Evolutionary conservation across 805 yeast species (phyloP).

Genomic region (Myxozyma geophila): DNA sequence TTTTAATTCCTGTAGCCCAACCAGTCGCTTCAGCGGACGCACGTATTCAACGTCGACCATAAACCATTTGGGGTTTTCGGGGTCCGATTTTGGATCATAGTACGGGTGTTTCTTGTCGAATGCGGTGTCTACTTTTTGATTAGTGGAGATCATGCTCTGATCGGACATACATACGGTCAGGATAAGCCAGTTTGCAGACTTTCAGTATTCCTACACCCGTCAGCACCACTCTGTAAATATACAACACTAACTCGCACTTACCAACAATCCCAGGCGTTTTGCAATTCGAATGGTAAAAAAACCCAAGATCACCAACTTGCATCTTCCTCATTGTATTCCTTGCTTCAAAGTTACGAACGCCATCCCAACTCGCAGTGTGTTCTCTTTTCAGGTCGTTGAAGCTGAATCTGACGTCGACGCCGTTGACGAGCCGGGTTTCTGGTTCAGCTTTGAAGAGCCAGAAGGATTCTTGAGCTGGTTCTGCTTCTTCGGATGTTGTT

Average conservation of each 20-base stretch:
- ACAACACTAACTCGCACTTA: not conserved
- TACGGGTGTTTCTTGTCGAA: conserved; percentile 52
- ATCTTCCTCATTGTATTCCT: conserved; percentile 56
- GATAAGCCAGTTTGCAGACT: conserved; percentile 43
- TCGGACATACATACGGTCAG: conserved; percentile 39
- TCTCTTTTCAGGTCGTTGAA: conserved; percentile 48
- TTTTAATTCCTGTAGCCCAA: conserved; percentile 51
- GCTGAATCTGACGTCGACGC: conserved; percentile 56
- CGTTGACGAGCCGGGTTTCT: conserved; percentile 53
- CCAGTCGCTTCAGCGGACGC: conserved; percentile 51
- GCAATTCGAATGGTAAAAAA: conserved; percentile 63
- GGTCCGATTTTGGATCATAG: conserved; percentile 54
- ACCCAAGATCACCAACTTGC: conserved; percentile 53
- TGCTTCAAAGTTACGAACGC: conserved; percentile 64
- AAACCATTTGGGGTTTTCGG: conserved; percentile 58
- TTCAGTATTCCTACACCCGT: conserved; percentile 46
- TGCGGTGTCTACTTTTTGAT: conserved; percentile 39
- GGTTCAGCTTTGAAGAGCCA: conserved; percentile 68
- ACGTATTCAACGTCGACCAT: conserved; percentile 56
- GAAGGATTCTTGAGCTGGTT: conserved; percentile 37
- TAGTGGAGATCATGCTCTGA: not conserved
- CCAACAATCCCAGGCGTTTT: conserved; percentile 57
- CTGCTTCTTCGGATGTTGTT: not conserved
- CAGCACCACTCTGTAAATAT: not conserved
- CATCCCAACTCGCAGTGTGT: conserved; percentile 57